Conservation (phyloP, 768 basidiomycete genomes). For the Tylopilus sp. region DNA sequence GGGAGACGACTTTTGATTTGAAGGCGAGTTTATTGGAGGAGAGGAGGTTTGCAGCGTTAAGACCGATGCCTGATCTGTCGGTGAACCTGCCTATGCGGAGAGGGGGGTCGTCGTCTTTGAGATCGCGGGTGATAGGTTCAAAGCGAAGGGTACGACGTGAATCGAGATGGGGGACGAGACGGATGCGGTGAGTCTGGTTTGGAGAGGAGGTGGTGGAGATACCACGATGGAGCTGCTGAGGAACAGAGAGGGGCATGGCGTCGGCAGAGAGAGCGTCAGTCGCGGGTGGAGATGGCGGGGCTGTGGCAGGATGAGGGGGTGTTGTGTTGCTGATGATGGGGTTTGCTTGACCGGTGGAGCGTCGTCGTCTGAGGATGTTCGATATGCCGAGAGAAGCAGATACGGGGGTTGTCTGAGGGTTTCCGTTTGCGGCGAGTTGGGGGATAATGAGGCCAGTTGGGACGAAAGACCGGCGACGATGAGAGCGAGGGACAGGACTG, state of each 20-base stretch:
- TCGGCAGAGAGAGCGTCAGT: not conserved
- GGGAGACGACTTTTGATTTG: slow-evolving; percentile 91
- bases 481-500: slow-evolving; percentile 36
- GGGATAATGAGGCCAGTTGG: slow-evolving; percentile 34
- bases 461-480: slow-evolving; percentile 40
- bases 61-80: slow-evolving; percentile 69
- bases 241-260: slow-evolving; percentile 20
- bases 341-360: slow-evolving; percentile 54
- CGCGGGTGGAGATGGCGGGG: slow-evolving; percentile 16
- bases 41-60: slow-evolving; percentile 62
- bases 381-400: slow-evolving; percentile 44
- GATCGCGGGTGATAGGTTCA: slow-evolving; percentile 87
- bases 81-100: slow-evolving; percentile 95
- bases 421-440: slow-evolving; percentile 32
- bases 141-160: slow-evolving; percentile 84
- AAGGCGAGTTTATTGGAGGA: slow-evolving; percentile 88
- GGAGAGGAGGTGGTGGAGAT: slow-evolving; percentile 17
- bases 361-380: slow-evolving; percentile 63
- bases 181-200: slow-evolving; percentile 65
- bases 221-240: slow-evolving; percentile 19
- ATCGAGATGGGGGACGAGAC: slow-evolving; percentile 94
- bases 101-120: slow-evolving; percentile 62
- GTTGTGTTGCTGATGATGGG: slow-evolving; percentile 27
- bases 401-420: slow-evolving; percentile 21
- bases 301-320: slow-evolving; percentile 8